A percentile compares a stretch with the other conserved stretches of the same genome.
These are phyloP conservation scores for Berberis thunbergii DNA, from an alignment of 164 flowering plant genomes.

Conservation along the genomic window DNA sequence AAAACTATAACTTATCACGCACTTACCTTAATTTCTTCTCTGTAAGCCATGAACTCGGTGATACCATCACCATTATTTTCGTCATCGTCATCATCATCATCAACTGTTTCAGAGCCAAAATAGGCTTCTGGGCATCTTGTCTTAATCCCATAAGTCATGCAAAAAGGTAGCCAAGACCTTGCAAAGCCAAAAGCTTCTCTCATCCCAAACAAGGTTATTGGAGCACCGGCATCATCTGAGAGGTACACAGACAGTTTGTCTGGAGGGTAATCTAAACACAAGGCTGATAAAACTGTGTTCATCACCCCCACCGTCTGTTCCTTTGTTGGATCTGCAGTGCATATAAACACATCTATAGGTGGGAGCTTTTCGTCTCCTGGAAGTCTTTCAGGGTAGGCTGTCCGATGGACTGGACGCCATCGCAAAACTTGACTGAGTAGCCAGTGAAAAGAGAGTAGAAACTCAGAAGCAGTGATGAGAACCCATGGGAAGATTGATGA, in stretches of 20 bases:
- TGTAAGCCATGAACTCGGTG: slow-evolving; percentile 7
- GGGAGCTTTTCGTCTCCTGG: slow-evolving; percentile 33
- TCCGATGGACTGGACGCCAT: slow-evolving; percentile 43
- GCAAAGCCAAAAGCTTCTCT: slow-evolving; percentile 41
- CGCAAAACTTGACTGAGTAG: slow-evolving; percentile 26
- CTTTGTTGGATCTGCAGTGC: slow-evolving; percentile 50
- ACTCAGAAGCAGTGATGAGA: slow-evolving; percentile 33
- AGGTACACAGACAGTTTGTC: slow-evolving; percentile 57
- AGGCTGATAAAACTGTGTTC: slow-evolving; percentile 67
- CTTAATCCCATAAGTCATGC: slow-evolving; percentile 30
- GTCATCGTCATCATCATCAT: neutral
- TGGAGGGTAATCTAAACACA: slow-evolving; percentile 57
- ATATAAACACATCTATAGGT: slow-evolving; percentile 42
- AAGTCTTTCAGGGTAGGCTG: slow-evolving; percentile 34
- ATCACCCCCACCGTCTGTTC: slow-evolving; percentile 50
- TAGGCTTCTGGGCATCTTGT: slow-evolving; percentile 42
- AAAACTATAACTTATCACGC: no score
- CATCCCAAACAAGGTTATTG: slow-evolving; percentile 28
- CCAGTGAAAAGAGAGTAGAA: slow-evolving; percentile 39
- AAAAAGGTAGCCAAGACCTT: slow-evolving; percentile 53
- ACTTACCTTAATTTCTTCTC: no score
- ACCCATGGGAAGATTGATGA: slow-evolving; percentile 20
- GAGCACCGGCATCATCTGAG: slow-evolving; percentile 62
- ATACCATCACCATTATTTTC: neutral
- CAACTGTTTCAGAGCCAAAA: slow-evolving; percentile 16